Base-by-base conservation (phyloP, 1,284 basidiomycete genomes). In the Sanghuangporus weigelae region DNA sequence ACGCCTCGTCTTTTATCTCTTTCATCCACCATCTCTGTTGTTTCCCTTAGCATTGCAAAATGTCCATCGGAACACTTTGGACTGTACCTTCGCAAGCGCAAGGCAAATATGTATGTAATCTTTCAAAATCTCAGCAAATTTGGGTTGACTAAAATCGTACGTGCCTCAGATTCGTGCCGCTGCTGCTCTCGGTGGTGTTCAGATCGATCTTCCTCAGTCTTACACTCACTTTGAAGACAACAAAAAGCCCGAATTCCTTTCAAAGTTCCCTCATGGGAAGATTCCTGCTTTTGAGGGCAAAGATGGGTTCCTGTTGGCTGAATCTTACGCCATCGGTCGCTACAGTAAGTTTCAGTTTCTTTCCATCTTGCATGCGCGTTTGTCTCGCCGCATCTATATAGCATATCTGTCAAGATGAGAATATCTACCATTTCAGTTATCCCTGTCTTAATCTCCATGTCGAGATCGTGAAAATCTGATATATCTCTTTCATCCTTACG, bases 231-330 rank as follows among this genome's bases (percentile, higher is more conserved):
- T 78, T 65, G 82, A 89, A 74, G 84, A 87, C 75, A 95, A 95
- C 83, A 88, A 87, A 74, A 84, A 84, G 68, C 81, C 86, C 0
- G 91, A 90, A 66, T 95, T 89, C 78, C 76, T 89, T 60, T 73
- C 80, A 68, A 94, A 94, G 75, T 95, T 93, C 78, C 88, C 91
- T 51, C 81, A 85, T 68, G 92, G 90, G 67, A 93, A 92, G 81
- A 85, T 96, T 70, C 96, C 96, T 49, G 88, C 88, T 42, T 85
- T 92, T 63, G 91, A 95, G 75, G 79, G 81, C 59, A 76, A 81
- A 50, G 87, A 96, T 74, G 95, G 94, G 66, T 86, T 94, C 81
- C 81, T 80, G 70, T 79, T 98, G 67, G 84, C 86, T 71, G 96
- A 97, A 82, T 81, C 83, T 62, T 76, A 79, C 66, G 87, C 94